Evolutionary conservation across 2,329 filamentous ascomycete species (phyloP).

Genomic region (Monilinia aucupariae): DNA sequence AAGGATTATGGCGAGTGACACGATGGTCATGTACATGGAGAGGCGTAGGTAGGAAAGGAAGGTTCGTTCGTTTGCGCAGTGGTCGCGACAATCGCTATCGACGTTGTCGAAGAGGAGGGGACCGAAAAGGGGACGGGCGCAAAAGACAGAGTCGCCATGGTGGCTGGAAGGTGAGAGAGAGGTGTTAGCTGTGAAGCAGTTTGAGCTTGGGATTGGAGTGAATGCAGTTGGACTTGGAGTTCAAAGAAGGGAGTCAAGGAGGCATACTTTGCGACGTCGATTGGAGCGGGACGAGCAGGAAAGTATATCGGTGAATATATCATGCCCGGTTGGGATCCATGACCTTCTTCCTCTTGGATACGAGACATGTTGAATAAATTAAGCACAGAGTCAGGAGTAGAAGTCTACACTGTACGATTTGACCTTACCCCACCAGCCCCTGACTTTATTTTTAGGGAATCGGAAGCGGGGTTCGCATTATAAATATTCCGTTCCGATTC

Average conservation of each 20-base stretch:
- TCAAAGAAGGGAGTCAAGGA: background rate
- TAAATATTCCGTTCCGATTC: too few species aligned
- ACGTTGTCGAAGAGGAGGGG: slow-evolving; percentile 62
- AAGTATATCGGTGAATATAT: slow-evolving; percentile 11
- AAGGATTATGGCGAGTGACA: slow-evolving; percentile 82
- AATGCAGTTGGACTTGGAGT: background rate
- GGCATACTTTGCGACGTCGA: slow-evolving; percentile 4
- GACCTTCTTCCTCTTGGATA: background rate
- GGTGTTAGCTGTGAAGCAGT: background rate
- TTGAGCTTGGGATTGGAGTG: background rate
- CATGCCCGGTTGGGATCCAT: background rate
- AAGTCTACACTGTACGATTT: too few species aligned
- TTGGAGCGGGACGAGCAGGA: background rate
- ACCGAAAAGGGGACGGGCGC: slow-evolving; percentile 38
- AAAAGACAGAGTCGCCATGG: slow-evolving; percentile 27
- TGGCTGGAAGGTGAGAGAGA: slow-evolving; percentile 17
- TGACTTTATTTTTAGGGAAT: too few species aligned
- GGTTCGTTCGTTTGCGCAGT: slow-evolving; percentile 49
- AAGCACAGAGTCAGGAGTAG: background rate
- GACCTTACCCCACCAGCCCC: background rate
- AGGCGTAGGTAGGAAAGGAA: slow-evolving; percentile 91
- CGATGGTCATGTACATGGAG: slow-evolving; percentile 83
- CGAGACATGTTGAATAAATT: background rate
- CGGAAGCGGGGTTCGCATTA: too few species aligned
- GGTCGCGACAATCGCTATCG: slow-evolving; percentile 57